These are phyloP conservation scores for Vitis cinerea DNA, from an alignment of 164 flowering plant genomes.

Conservation along the genomic window DNA sequence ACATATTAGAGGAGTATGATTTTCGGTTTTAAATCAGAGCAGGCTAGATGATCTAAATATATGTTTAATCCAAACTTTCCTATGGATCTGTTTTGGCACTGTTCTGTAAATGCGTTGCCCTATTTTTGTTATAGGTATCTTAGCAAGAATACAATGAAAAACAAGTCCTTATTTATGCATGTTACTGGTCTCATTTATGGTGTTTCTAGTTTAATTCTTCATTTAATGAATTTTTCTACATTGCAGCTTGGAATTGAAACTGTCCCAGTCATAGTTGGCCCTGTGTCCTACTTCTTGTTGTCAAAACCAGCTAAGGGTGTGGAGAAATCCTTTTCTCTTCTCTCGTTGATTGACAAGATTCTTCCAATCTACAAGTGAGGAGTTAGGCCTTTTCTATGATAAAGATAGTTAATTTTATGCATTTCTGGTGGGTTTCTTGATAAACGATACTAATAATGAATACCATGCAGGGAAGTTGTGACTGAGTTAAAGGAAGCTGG, in stretches of 20 bases:
- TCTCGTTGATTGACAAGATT: slow-evolving; percentile 66
- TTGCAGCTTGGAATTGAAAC: slow-evolving; percentile 78
- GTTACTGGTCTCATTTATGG: too few relatives aligned
- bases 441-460: not conserved
- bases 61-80: too few relatives aligned
- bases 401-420: not conserved
- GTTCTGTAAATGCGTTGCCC: too few relatives aligned
- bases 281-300: slow-evolving; percentile 74
- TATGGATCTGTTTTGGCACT: too few relatives aligned
- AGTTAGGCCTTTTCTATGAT: not conserved
- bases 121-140: too few relatives aligned
- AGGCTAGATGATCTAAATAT: too few relatives aligned
- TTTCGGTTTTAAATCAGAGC: too few relatives aligned
- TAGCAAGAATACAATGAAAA: too few relatives aligned
- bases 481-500: slow-evolving; percentile 86
- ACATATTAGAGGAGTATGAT: too few relatives aligned
- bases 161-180: too few relatives aligned
- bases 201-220: too few relatives aligned
- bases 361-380: slow-evolving; percentile 77
- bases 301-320: slow-evolving; percentile 89
- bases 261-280: slow-evolving; percentile 81
- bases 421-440: not conserved
- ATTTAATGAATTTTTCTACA: not conserved
- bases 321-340: slow-evolving; percentile 62
- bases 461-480: slow-evolving; percentile 64